Conservation (phyloP, 1,284 basidiomycete species). For the Microstroma glucosiphilum region DNA sequence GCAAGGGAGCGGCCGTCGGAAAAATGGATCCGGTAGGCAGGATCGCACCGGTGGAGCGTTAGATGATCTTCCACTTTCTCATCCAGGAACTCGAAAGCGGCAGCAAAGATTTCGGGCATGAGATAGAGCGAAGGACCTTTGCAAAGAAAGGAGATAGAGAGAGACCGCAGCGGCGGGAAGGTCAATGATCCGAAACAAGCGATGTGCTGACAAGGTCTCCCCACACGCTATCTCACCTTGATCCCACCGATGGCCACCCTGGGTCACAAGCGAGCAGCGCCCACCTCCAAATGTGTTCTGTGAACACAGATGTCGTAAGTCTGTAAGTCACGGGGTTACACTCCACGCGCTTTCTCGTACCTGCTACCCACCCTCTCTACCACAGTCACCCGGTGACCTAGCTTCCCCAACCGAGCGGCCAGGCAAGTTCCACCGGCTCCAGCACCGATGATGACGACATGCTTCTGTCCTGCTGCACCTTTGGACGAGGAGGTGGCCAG, state of each 20-base stretch:
- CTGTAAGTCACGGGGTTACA: no score
- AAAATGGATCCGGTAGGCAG: constrained; percentile 39
- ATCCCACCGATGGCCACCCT: constrained; percentile 54
- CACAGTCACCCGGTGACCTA: constrained; percentile 54
- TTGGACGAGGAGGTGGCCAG: no score
- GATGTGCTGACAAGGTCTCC: background rate
- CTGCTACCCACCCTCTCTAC: constrained; percentile 42
- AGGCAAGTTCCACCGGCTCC: constrained; percentile 55
- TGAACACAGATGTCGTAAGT: background rate
- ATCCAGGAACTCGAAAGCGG: constrained; percentile 55
- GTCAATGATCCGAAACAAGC: no score
- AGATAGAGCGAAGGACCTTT: constrained; percentile 54
- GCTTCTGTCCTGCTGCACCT: constrained; percentile 14
- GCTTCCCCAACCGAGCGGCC: constrained; percentile 54
- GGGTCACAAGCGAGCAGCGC: constrained; percentile 55
- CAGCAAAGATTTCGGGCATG: constrained; percentile 55
- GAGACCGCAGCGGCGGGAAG: no score
- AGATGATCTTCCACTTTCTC: constrained; percentile 53
- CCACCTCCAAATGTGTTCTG: constrained; percentile 52
- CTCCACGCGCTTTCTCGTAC: no score
- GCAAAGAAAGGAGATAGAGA: no score
- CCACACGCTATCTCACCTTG: constrained; percentile 26
- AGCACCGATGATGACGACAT: constrained; percentile 52
- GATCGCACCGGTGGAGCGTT: constrained; percentile 46
- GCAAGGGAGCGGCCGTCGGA: constrained; percentile 45